Base-by-base conservation (phyloP, 768 basidiomycete genomes). In the Floccularia luteovirens region DNA sequence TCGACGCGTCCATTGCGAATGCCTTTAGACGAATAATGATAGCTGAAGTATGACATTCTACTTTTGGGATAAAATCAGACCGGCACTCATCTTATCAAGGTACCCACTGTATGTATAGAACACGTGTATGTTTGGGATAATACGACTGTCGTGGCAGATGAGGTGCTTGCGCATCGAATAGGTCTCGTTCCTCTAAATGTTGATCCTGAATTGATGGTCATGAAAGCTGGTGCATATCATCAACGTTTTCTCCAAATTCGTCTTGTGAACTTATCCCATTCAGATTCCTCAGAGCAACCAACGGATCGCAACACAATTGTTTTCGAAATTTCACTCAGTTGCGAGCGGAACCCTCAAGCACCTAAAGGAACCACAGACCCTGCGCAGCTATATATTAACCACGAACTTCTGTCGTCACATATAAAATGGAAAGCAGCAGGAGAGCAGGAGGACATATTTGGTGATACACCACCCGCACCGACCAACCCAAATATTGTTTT, bases 1-100 rank as follows among this genome's bases (percentile, higher is more conserved):
- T 97, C 21, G 94, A 99, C 57, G 89, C 96, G 0, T 88, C 90
- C 12, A 87, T 99, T 43, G 92, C 96, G 22, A 98, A 99, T 59
- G 91, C 94, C 0, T 77, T 94, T 48, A 73, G 96, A 20, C 72
- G 96, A 42, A 90, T 96, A 40, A 70, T 97, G 56, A 87, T 98
- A 34, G 86, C 94, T 7, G 96, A 99, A 74, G 93, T 91, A 43
- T 39, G 76, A 59, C 22, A 24, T 3, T 24, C 13, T 30, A 31
- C 10, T 34, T 31, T 39, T 38, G 23, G 36, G 8, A n/a, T 27
- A 3, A 16, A 37, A 3, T 24, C 13, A n/a, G 16, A n/a, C n/a
- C n/a, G n/a, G n/a, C n/a, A 28, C 32, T 7, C 32, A 34, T 17
- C 16, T 7, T 17, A 6, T 34, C 32, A 6, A 93, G 91, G 87